Percentiles rank a stretch among this genome's conserved stretches.
These are phyloP conservation scores for Phytopythium vexans DNA, from an alignment of 352 stramenopile species.

Conservation along the genomic window DNA sequence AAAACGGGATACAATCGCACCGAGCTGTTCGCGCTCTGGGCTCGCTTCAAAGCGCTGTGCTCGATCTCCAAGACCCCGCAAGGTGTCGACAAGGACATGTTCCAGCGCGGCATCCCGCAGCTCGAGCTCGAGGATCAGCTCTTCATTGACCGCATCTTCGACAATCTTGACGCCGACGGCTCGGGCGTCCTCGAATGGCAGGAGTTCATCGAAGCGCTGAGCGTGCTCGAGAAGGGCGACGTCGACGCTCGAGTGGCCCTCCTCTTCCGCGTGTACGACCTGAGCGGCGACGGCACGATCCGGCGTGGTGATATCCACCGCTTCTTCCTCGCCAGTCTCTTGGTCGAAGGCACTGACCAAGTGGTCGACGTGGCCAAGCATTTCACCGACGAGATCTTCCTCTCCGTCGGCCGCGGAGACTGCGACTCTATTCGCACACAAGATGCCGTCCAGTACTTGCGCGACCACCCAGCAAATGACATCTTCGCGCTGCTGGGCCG, in stretches of 20 bases:
- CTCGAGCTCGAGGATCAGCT: conserved; percentile 65
- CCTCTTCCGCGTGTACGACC: conserved; percentile 75
- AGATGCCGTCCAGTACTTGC: conserved; percentile 49
- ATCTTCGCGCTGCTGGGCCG: conserved; percentile 64
- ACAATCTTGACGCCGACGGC: conserved; percentile 58
- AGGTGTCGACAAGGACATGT: conserved; percentile 66
- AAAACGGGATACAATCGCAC: conserved; percentile 53
- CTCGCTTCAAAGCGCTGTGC: conserved; percentile 69
- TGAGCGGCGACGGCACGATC: conserved; percentile 63
- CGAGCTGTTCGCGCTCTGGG: conserved; percentile 66
- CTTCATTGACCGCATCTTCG: conserved; percentile 71
- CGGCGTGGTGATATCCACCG: conserved; percentile 48
- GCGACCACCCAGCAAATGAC: conserved; percentile 38
- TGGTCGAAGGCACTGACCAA: conserved; percentile 36
- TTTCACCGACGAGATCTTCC: conserved; percentile 67
- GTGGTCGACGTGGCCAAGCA: conserved; percentile 47
- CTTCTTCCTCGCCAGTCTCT: conserved; percentile 62
- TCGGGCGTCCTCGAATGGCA: conserved; percentile 67
- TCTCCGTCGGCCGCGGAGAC: conserved; percentile 31
- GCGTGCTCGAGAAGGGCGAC: conserved; percentile 61
- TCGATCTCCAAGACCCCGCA: conserved; percentile 41
- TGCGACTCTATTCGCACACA: conserved; percentile 36
- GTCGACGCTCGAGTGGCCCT: conserved; percentile 45
- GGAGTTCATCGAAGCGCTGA: conserved; percentile 70
- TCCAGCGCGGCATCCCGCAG: conserved; percentile 55